A percentile compares a stretch with the other conserved stretches of the same genome.
These are phyloP conservation scores for Ganoderma resinaceum DNA, from an alignment of 1,284 basidiomycete genomes.

Conservation along the genomic window DNA sequence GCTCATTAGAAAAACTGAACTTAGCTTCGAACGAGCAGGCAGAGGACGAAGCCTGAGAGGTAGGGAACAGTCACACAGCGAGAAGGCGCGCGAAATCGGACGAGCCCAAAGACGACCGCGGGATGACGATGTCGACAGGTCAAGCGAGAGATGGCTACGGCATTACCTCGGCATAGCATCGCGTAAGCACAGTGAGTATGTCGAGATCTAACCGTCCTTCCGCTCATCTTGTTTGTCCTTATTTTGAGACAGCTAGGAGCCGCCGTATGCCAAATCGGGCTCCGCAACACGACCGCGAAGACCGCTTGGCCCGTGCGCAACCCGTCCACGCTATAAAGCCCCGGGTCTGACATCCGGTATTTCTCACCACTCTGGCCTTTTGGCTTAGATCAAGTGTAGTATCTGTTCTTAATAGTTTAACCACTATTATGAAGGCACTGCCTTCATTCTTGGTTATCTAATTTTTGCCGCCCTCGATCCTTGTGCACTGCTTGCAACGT, in stretches of 20 bases:
- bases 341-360: neutral
- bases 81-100: too few relatives aligned
- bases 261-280: neutral
- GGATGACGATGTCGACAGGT: too few relatives aligned
- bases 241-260: neutral
- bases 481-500: conserved; percentile 35
- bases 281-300: neutral
- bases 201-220: neutral
- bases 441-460: conserved; percentile 41
- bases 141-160: too few relatives aligned
- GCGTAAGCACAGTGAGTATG: neutral
- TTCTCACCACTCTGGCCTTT: conserved; percentile 87
- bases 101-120: too few relatives aligned
- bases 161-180: neutral
- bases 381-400: conserved; percentile 98
- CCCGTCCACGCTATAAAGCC: neutral
- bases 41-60: neutral
- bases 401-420: conserved; percentile 90
- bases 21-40: too few relatives aligned
- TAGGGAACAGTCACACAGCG: neutral
- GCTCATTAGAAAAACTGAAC: too few relatives aligned
- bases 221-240: neutral
- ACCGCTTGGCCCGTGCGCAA: conserved; percentile 17
- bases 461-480: conserved; percentile 34
- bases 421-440: conserved; percentile 65